Base-by-base conservation (phyloP, 352 stramenopile genomes). In the Phytopythium ostracodes region DNA sequence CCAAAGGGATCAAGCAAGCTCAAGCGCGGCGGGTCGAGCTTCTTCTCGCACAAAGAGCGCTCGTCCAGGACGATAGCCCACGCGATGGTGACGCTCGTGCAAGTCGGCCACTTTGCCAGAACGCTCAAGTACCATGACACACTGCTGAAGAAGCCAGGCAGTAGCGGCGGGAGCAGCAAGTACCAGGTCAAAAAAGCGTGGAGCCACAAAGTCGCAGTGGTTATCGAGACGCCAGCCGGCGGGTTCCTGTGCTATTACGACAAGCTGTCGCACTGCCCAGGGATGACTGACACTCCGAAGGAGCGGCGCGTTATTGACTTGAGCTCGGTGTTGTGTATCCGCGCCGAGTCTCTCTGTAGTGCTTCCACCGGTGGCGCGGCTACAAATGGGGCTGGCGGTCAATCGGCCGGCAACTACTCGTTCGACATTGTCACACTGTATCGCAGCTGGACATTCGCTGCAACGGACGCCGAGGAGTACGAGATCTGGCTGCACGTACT, bases 381-480 rank as follows among this genome's bases (percentile, higher is more conserved):
- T 36, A 8, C 35, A 0, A 68, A 51, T 22, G 33, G 49, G 1
- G 38, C 62, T 2, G 68, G 66, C 12, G 38, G 66, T 17, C 59
- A 38, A 35, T 33, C 12, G 2, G 9, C 46, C 1, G 63, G 64
- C 24, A 62, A 50, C 11, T 79, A 71, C 33, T 76, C 78, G 4
- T 92, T 92, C 44, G 84, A 92, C 52, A 62, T 92, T 31, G 77
- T 91, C 5, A 91, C 84, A 0, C 56, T 92, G 25, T 91, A 91
- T 66, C 84, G 84, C 29, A 86, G 67, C 8, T 92, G 81, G 81
- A 90, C 80, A 2, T 91, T 92, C 59, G 80, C 79, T 17, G 68
- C 79, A 11, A 54, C 56, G 2, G 73, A 85, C 10, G 56, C 65
- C 0, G 62, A 80, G 17, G 69, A 89, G 43, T 89, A 87, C 59